Percentiles rank a stretch among this genome's conserved stretches.
These are phyloP conservation scores for Cercospora sp. DNA, from an alignment of 2,329 filamentous ascomycete species.

Conservation along the genomic window DNA sequence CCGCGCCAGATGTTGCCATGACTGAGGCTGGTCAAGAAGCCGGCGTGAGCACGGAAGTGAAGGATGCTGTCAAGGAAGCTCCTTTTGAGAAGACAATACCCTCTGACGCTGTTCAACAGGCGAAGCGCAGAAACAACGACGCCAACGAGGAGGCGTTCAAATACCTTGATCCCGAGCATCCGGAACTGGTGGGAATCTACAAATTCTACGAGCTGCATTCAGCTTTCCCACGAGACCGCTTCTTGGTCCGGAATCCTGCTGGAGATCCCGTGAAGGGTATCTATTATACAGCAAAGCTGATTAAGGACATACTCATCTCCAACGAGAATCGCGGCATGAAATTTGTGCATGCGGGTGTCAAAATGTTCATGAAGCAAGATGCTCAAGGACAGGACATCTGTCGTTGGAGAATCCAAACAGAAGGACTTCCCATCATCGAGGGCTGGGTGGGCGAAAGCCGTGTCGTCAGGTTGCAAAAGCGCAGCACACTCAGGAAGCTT, in stretches of 20 bases:
- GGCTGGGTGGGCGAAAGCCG: constrained; percentile 82
- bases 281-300: constrained; percentile 87
- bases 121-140: constrained; percentile 37
- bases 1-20: constrained; percentile 25
- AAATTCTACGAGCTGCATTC: constrained; percentile 81
- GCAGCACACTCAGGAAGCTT: constrained; percentile 77
- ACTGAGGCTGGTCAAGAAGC: constrained; percentile 14
- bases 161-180: constrained; percentile 73
- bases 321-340: constrained; percentile 92
- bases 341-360: constrained; percentile 94
- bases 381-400: constrained; percentile 83
- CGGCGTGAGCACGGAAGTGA: constrained; percentile 27
- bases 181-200: constrained; percentile 74
- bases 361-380: constrained; percentile 99
- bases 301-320: constrained; percentile 77
- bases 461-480: constrained; percentile 71
- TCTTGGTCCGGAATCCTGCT: constrained; percentile 91
- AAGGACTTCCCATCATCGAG: constrained; percentile 87
- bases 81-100: constrained; percentile 31
- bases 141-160: constrained; percentile 91
- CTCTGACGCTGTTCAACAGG: constrained; percentile 15
- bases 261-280: constrained; percentile 90
- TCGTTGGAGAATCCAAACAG: constrained; percentile 92
- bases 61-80: constrained; percentile 30
- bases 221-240: constrained; percentile 85